phyloP scores from a whole-genome alignment of 768 basidiomycete species.

The Suillus ampliporus region DNA sequence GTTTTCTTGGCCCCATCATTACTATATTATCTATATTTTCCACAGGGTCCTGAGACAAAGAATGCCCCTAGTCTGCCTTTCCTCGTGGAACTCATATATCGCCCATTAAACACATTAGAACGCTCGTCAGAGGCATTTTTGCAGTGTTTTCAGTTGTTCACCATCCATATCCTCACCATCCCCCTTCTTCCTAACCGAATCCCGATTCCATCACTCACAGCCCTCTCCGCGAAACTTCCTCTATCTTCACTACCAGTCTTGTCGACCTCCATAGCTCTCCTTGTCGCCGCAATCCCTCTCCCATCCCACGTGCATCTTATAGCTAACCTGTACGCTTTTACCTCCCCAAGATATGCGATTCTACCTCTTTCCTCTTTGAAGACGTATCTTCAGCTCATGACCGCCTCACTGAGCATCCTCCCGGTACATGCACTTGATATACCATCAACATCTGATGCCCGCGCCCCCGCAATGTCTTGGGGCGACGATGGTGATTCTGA shows the following conservation, averaged over 20 bases:
- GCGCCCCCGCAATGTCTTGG: slow-evolving; percentile 19
- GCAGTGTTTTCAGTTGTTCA: slow-evolving; percentile 45
- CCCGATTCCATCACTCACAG: slow-evolving; percentile 63
- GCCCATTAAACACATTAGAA: slow-evolving; percentile 26
- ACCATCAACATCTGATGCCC: slow-evolving; percentile 28
- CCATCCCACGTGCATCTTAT: slow-evolving; percentile 59
- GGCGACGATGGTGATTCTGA: slow-evolving; percentile 48
- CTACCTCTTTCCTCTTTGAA: slow-evolving; percentile 51
- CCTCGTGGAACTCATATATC: slow-evolving; percentile 32
- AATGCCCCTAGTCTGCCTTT: slow-evolving; percentile 37
- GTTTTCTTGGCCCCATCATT: slow-evolving; percentile 29
- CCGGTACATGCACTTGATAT: slow-evolving; percentile 61
- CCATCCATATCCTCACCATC: slow-evolving; percentile 68
- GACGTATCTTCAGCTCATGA: slow-evolving; percentile 59
- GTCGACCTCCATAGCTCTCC: slow-evolving; percentile 31
- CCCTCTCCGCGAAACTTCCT: slow-evolving; percentile 70
- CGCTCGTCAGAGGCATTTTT: slow-evolving; percentile 40
- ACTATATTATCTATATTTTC: slow-evolving; percentile 5
- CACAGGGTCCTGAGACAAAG: slow-evolving; percentile 65
- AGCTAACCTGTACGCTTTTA: slow-evolving; percentile 74
- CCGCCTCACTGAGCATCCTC: slow-evolving; percentile 55
- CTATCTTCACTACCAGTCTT: slow-evolving; percentile 45
- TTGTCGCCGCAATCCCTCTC: slow-evolving; percentile 40
- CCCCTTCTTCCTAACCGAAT: slow-evolving; percentile 81
- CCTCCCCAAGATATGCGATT: slow-evolving; percentile 60